phyloP scores from a whole-genome alignment of 2,329 filamentous ascomycete genomes.

The Aspergillus sp. region DNA sequence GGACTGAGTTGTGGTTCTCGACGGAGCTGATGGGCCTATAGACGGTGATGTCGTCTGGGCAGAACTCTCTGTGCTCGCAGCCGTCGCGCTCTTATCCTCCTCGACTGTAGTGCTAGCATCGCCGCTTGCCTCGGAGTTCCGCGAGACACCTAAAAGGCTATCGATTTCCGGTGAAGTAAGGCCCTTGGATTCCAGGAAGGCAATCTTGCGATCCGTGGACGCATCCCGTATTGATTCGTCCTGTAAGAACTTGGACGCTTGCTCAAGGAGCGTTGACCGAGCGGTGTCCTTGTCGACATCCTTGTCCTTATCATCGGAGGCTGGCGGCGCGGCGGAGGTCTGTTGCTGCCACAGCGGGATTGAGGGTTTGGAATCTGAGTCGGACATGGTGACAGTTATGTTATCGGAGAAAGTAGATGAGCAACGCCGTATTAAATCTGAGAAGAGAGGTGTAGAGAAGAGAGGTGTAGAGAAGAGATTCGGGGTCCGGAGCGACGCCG shows the following conservation, averaged over 20 bases:
- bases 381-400: slow-evolving; percentile 34
- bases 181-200: slow-evolving; percentile 79
- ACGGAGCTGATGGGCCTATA: slow-evolving; percentile 8
- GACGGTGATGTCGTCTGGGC: slow-evolving; percentile 9
- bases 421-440: too few relatives aligned
- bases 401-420: not conserved
- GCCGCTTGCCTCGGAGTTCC: slow-evolving; percentile 35
- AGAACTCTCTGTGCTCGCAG: slow-evolving; percentile 6
- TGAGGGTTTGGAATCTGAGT: slow-evolving; percentile 35
- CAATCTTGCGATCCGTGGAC: slow-evolving; percentile 71
- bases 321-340: slow-evolving; percentile 38
- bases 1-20: slow-evolving; percentile 18
- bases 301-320: slow-evolving; percentile 27
- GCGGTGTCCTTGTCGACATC: slow-evolving; percentile 13
- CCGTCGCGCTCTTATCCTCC: slow-evolving; percentile 13
- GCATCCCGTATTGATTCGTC: slow-evolving; percentile 73
- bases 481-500: not conserved
- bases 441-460: not conserved
- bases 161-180: slow-evolving; percentile 70
- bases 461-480: not conserved
- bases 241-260: slow-evolving; percentile 76
- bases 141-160: slow-evolving; percentile 59
- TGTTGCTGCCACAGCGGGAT: slow-evolving; percentile 48
- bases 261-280: slow-evolving; percentile 57
- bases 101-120: slow-evolving; percentile 15